phyloP scores from a whole-genome alignment of 2,329 filamentous ascomycete genomes.

The Venturia asperata region DNA sequence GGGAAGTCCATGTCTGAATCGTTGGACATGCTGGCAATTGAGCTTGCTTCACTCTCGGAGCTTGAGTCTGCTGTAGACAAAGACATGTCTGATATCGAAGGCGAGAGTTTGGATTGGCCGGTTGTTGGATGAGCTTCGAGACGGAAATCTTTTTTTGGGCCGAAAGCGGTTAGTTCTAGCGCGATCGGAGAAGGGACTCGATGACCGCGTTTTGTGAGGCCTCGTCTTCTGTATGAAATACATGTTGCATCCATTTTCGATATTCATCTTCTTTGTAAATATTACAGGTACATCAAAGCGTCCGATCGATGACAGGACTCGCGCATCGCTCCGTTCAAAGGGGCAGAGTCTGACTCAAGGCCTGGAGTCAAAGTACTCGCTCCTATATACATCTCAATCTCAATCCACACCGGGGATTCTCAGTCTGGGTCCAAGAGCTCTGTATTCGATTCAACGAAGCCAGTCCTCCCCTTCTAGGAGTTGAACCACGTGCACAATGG shows the following conservation, averaged over 20 bases:
- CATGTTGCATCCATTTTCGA: no score
- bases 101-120: neutral
- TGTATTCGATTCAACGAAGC: neutral
- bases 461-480: neutral
- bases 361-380: neutral
- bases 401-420: neutral
- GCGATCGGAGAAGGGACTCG: neutral
- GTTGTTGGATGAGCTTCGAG: neutral
- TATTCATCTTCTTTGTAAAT: no score
- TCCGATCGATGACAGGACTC: neutral
- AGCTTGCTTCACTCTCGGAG: neutral
- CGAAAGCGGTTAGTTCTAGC: neutral
- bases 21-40: neutral
- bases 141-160: neutral
- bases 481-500: constrained; percentile 36
- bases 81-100: neutral
- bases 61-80: neutral
- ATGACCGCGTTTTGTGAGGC: no score
- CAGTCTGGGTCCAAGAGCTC: neutral
- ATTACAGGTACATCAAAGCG: no score
- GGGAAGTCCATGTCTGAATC: constrained; percentile 8
- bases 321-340: neutral
- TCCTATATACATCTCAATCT: neutral
- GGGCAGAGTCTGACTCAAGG: neutral
- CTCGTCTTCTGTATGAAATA: neutral